Conservation (phyloP, 78 protist species). For the Dictyostelium brefeldianum region DNA sequence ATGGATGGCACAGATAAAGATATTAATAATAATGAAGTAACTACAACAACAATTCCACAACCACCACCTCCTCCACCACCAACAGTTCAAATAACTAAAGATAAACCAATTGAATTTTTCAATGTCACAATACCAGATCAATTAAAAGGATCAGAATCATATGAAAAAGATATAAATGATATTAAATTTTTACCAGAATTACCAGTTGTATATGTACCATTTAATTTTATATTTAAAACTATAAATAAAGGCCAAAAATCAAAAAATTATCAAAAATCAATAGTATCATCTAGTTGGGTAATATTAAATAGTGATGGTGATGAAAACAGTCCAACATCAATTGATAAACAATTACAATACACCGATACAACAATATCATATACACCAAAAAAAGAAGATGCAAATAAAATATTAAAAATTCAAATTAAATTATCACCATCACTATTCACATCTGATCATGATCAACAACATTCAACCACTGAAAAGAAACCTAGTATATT, state of each 20-base stretch:
- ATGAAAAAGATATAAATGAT: neutral
- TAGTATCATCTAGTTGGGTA: neutral
- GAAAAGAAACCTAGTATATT: neutral
- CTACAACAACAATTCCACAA: neutral
- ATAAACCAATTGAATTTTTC: neutral
- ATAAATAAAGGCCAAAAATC: neutral
- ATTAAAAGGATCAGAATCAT: neutral
- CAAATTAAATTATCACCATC: constrained; percentile 2
- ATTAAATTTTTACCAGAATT: neutral
- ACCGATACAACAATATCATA: neutral
- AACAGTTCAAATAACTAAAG: neutral
- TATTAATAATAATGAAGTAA: neutral
- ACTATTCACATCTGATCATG: neutral
- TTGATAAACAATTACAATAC: neutral
- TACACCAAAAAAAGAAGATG: neutral
- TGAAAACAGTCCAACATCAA: neutral
- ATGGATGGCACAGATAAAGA: neutral
- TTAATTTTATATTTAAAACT: neutral
- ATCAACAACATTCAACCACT: neutral
- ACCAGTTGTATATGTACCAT: constrained; percentile 24
- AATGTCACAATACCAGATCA: neutral
- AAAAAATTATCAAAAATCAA: neutral
- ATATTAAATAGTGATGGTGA: neutral
- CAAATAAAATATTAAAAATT: neutral
- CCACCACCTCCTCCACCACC: neutral